These are phyloP conservation scores for Dothiorella sarmentorum DNA, from an alignment of 2,329 filamentous ascomycete species.

Conservation along the genomic window DNA sequence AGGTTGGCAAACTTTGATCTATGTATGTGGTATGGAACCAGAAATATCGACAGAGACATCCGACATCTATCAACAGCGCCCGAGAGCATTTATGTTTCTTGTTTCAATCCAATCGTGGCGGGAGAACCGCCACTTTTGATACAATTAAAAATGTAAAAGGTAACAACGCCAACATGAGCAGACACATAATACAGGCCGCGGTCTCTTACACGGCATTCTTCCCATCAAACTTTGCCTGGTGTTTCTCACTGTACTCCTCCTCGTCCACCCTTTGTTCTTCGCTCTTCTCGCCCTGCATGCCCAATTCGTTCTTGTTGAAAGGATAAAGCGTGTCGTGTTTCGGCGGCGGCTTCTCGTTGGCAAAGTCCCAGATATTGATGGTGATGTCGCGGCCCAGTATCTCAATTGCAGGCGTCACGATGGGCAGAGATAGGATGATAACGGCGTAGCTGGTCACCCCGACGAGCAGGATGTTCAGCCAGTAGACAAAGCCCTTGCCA, in stretches of 20 bases:
- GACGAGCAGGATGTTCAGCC: conserved; percentile 34
- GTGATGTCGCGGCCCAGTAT: conserved; percentile 40
- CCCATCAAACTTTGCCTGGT: not conserved
- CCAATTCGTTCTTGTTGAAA: conserved; percentile 22
- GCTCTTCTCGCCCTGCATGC: not conserved
- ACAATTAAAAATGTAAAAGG: not conserved
- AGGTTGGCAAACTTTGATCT: not conserved
- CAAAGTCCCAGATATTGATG: conserved; percentile 35
- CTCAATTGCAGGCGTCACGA: conserved; percentile 39
- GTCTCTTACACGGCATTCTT: not conserved
- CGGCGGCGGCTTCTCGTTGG: conserved; percentile 34
- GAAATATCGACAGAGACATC: not conserved
- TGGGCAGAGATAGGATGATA: conserved; percentile 32
- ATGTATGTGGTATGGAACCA: not conserved
- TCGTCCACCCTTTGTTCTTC: not conserved
- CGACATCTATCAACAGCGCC: conserved; percentile 2
- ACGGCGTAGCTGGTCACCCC: conserved; percentile 36
- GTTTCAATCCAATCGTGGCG: not conserved
- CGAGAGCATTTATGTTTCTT: not conserved
- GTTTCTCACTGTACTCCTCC: not conserved
- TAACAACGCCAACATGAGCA: not conserved
- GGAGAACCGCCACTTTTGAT: not conserved
- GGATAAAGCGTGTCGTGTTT: conserved; percentile 33
- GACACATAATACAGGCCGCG: not conserved
- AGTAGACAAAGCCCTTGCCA: conserved; percentile 30